Conservation (phyloP, 306 rosid species). For the Vigna mungo region DNA sequence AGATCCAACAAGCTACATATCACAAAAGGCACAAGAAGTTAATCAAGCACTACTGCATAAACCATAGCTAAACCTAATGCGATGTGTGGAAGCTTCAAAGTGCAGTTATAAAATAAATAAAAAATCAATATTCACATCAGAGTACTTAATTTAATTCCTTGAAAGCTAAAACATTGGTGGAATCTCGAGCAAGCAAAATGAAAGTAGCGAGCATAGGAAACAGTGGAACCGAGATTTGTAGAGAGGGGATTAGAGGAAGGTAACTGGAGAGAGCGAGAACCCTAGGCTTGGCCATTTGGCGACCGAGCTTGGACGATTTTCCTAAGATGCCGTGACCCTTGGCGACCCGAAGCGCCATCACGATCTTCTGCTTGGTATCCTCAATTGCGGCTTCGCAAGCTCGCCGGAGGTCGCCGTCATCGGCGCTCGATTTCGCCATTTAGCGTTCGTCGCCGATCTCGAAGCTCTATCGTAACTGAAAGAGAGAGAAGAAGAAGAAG, state of each 20-base stretch:
- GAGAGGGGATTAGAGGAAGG: slow-evolving; percentile 22
- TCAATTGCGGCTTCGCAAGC: slow-evolving; percentile 93
- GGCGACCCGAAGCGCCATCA: slow-evolving; percentile 83
- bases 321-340: slow-evolving; percentile 83
- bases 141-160: slow-evolving; percentile 27
- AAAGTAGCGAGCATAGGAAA: not conserved
- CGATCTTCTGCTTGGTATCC: slow-evolving; percentile 78
- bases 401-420: slow-evolving; percentile 92
- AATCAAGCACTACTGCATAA: not conserved
- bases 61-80: not conserved
- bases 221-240: not conserved
- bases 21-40: slow-evolving; percentile 5
- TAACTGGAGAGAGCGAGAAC: slow-evolving; percentile 96
- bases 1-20: slow-evolving; percentile 18
- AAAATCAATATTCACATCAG: slow-evolving; percentile 24
- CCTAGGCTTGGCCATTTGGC: slow-evolving; percentile 98
- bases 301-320: slow-evolving; percentile 82
- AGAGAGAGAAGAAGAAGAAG: slow-evolving; percentile 19
- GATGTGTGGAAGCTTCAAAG: not conserved
- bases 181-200: slow-evolving; percentile 22
- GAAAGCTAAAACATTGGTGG: slow-evolving; percentile 16
- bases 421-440: slow-evolving; percentile 97
- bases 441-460: slow-evolving; percentile 43
- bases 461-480: slow-evolving; percentile 1
- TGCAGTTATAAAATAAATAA: not conserved